Percentiles rank a stretch among this genome's conserved stretches.
Conservation (phyloP, 768 basidiomycete genomes). For the Plicaturopsis crispa region DNA sequence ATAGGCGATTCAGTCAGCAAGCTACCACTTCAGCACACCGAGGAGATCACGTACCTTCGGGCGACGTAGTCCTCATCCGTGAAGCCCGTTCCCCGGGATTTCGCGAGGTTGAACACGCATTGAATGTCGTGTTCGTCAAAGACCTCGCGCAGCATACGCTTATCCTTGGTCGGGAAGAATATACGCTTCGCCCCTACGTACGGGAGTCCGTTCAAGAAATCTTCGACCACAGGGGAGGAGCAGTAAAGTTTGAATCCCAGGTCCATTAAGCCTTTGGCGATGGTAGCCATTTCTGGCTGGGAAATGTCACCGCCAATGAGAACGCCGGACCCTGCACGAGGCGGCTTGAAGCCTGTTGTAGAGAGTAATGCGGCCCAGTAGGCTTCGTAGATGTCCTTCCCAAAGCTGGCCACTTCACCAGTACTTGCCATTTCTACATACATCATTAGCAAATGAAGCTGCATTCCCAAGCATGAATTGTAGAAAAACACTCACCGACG, state of each 20-base stretch:
- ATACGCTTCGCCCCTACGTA: slow-evolving; percentile 83
- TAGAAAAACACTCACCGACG: slow-evolving; percentile 75
- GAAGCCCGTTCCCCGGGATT: slow-evolving; percentile 63
- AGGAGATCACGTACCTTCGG: slow-evolving; percentile 49
- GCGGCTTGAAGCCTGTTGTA: slow-evolving; percentile 93
- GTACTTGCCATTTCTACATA: slow-evolving; percentile 94
- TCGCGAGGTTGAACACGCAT: slow-evolving; percentile 89
- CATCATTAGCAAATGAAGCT: too few species aligned
- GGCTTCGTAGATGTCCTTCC: slow-evolving; percentile 88
- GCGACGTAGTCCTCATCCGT: slow-evolving; percentile 97
- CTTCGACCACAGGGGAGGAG: slow-evolving; percentile 71
- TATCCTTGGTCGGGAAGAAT: slow-evolving; percentile 94
- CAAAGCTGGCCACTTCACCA: slow-evolving; percentile 96
- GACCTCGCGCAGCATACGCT: slow-evolving; percentile 89
- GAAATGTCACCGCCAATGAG: slow-evolving; percentile 87
- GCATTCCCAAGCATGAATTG: slow-evolving; percentile 1
- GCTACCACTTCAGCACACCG: slow-evolving; percentile 4
- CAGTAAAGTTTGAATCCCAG: slow-evolving; percentile 96
- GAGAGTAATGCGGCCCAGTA: slow-evolving; percentile 94
- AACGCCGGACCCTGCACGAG: slow-evolving; percentile 76
- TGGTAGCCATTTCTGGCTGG: slow-evolving; percentile 78
- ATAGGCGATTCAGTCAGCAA: slow-evolving; percentile 3
- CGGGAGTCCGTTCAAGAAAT: slow-evolving; percentile 70
- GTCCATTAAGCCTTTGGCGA: slow-evolving; percentile 74
- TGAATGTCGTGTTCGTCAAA: slow-evolving; percentile 94